phyloP scores from a whole-genome alignment of 495 filamentous ascomycete genomes.

The Penicillium flavigenum region DNA sequence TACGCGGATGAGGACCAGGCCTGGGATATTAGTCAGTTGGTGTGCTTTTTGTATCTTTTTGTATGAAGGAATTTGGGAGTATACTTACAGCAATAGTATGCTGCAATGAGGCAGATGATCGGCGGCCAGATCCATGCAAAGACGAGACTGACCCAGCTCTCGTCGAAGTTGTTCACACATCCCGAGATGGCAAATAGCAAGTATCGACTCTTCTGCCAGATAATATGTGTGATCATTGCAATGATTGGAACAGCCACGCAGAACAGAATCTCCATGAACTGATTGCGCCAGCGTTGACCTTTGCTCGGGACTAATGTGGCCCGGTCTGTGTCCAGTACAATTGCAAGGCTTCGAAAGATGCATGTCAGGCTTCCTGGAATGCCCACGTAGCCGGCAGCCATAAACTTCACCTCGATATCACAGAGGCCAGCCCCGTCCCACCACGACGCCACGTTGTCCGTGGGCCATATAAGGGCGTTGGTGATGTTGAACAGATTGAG shows the following conservation, averaged over 20 bases:
- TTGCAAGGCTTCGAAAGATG: slow-evolving; percentile 74
- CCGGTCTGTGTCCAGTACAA: slow-evolving; percentile 64
- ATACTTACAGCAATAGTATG: slow-evolving; percentile 70
- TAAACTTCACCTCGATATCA: slow-evolving; percentile 74
- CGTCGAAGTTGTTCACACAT: slow-evolving; percentile 62
- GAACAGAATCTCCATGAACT: slow-evolving; percentile 60
- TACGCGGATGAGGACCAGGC: slow-evolving; percentile 65
- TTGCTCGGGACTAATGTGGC: slow-evolving; percentile 53
- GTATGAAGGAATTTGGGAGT: neutral
- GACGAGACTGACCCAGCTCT: slow-evolving; percentile 68
- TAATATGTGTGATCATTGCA: slow-evolving; percentile 64
- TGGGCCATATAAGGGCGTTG: slow-evolving; percentile 82
- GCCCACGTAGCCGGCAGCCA: slow-evolving; percentile 62
- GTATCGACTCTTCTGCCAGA: slow-evolving; percentile 71
- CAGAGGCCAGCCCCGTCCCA: slow-evolving; percentile 77
- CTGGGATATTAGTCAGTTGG: slow-evolving; percentile 32
- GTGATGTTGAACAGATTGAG: slow-evolving; percentile 67
- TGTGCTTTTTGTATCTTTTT: neutral
- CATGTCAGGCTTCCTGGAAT: slow-evolving; percentile 59
- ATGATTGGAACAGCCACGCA: slow-evolving; percentile 68
- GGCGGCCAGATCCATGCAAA: slow-evolving; percentile 66
- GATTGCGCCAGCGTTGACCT: slow-evolving; percentile 52
- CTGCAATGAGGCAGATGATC: slow-evolving; percentile 60
- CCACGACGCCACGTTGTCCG: slow-evolving; percentile 64
- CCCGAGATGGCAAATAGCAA: slow-evolving; percentile 70